Percentiles rank a stretch among this genome's conserved stretches.
phyloP scores from a whole-genome alignment of 441 rosid genomes.

The Dalechampia spathulata region DNA sequence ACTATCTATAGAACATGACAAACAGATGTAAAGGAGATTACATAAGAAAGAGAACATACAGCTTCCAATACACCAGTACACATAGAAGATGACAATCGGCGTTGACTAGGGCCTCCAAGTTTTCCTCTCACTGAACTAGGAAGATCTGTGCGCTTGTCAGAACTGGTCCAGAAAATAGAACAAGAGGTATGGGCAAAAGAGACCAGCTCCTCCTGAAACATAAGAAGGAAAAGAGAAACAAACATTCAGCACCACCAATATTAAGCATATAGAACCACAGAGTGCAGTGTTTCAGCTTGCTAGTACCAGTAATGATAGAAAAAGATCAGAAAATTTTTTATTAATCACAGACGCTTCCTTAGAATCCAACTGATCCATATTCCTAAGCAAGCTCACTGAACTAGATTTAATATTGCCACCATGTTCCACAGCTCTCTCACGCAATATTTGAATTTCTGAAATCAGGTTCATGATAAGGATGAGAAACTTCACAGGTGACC shows the following conservation, averaged over 20 bases:
- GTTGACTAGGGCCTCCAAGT: constrained; percentile 98
- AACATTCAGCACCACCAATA: constrained; percentile 10
- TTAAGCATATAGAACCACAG: not conserved
- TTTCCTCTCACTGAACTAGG: constrained; percentile 79
- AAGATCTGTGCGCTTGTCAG: constrained; percentile 36
- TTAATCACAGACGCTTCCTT: constrained; percentile 27
- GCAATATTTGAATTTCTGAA: constrained; percentile 57
- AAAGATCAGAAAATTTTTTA: constrained; percentile 39
- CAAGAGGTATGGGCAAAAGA: constrained; percentile 57
- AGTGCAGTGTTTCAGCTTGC: constrained; percentile 7
- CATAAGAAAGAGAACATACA: constrained; percentile 37
- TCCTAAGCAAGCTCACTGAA: constrained; percentile 27
- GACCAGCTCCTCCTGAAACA: constrained; percentile 64
- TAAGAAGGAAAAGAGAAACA: constrained; percentile 3
- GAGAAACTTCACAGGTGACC: constrained; percentile 54
- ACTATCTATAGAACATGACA: no score
- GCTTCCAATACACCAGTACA: constrained; percentile 76
- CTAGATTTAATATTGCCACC: constrained; percentile 24
- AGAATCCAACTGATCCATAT: constrained; percentile 26
- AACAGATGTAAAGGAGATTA: not conserved
- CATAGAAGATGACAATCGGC: constrained; percentile 62
- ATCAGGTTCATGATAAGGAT: constrained; percentile 52
- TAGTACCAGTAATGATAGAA: constrained; percentile 52
- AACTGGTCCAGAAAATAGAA: constrained; percentile 54
- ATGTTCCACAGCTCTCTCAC: constrained; percentile 34